Conservation (phyloP, 176 grass and related monocot species). For the Zoysia pacifica region DNA sequence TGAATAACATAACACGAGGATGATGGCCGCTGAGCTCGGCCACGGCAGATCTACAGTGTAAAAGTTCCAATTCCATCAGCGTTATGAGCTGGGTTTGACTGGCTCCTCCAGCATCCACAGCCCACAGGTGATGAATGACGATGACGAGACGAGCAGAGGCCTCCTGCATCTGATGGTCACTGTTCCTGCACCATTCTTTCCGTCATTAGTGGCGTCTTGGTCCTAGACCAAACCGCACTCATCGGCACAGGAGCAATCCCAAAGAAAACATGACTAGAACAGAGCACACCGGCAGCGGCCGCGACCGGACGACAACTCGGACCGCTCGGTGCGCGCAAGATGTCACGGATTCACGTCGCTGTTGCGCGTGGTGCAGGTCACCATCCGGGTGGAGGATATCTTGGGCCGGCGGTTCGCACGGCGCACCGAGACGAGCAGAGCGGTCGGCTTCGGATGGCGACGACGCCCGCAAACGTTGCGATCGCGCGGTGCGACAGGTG, state of each 20-base stretch:
- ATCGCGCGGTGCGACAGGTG: background rate
- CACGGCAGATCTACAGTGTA: no score
- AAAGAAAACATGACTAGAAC: background rate
- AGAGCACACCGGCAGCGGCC: background rate
- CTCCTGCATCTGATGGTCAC: no score
- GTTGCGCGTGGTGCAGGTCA: constrained; percentile 24
- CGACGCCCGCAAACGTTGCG: background rate
- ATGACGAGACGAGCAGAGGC: no score
- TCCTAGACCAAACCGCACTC: background rate
- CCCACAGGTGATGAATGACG: no score
- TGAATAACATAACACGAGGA: no score
- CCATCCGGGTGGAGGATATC: constrained; percentile 22
- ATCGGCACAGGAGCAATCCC: background rate
- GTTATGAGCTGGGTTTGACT: no score
- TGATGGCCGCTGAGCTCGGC: no score
- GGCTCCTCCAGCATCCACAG: no score
- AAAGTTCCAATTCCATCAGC: no score
- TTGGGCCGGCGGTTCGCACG: constrained; percentile 1
- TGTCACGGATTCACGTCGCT: constrained; percentile 1
- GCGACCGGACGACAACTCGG: background rate
- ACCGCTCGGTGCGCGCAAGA: background rate
- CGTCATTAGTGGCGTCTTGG: background rate
- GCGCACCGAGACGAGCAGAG: constrained; percentile 26
- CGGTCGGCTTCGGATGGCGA: constrained; percentile 33
- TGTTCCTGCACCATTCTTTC: background rate